phyloP scores from a whole-genome alignment of 2,329 filamentous ascomycete species.

The Colletotrichum filicis region DNA sequence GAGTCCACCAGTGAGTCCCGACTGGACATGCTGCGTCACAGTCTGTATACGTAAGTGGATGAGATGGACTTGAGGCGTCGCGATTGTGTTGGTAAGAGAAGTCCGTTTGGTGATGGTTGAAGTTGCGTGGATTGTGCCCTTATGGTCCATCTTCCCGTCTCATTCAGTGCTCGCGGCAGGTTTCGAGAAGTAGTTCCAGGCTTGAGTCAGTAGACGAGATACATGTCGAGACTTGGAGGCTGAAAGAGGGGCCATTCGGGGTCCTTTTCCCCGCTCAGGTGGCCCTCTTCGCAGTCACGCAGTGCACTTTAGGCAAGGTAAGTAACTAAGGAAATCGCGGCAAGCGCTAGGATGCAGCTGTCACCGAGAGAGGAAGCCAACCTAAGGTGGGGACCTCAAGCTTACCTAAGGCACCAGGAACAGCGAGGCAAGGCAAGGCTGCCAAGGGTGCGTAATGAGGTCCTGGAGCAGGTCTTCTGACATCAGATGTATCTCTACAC shows the following conservation, averaged over 20 bases:
- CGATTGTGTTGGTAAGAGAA: not conserved
- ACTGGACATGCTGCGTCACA: not conserved
- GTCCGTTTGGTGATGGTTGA: not conserved
- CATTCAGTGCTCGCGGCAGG: not conserved
- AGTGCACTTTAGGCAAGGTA: not conserved
- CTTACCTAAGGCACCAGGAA: not conserved
- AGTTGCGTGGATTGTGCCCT: not conserved
- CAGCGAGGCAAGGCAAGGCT: conserved; percentile 16
- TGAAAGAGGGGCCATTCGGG: not conserved
- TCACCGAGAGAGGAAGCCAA: conserved; percentile 1
- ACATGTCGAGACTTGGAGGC: not conserved
- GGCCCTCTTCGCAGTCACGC: not conserved
- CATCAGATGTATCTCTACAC: not conserved
- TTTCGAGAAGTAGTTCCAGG: not conserved
- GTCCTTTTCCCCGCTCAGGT: not conserved
- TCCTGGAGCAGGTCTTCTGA: not conserved
- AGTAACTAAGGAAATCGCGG: not conserved
- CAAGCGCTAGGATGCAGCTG: conserved; percentile 16
- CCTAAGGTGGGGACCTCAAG: not conserved
- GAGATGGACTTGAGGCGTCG: not conserved
- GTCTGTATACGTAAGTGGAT: not conserved
- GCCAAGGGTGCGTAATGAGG: conserved; percentile 19
- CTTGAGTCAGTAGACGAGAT: not conserved
- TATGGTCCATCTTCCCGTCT: not conserved
- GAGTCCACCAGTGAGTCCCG: not conserved